Evolutionary conservation across 805 yeast genomes (phyloP).

Genomic region (Candida lessepsii): DNA sequence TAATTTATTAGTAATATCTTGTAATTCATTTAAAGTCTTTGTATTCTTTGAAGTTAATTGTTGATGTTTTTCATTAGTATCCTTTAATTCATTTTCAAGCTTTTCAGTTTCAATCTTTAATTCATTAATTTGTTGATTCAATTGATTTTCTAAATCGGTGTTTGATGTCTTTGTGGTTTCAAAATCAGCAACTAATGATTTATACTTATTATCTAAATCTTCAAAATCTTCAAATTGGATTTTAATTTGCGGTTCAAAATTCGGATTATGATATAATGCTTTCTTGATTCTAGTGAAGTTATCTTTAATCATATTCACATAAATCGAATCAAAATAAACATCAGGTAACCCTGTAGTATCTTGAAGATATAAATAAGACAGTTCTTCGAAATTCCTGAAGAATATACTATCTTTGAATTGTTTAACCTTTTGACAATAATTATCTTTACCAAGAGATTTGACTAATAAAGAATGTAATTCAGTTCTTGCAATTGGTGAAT

Average conservation of each 20-base stretch:
- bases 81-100: constrained; percentile 20
- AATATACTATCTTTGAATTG: constrained; percentile 62
- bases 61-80: constrained; percentile 21
- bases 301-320: constrained; percentile 66
- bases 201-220: constrained; percentile 39
- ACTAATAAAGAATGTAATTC: constrained; percentile 62
- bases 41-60: constrained; percentile 21
- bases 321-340: constrained; percentile 66
- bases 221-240: constrained; percentile 63
- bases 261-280: constrained; percentile 74
- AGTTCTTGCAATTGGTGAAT: constrained; percentile 61
- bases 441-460: constrained; percentile 77
- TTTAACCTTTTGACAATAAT: constrained; percentile 67
- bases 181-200: constrained; percentile 24
- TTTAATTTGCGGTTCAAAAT: constrained; percentile 63
- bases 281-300: constrained; percentile 64
- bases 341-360: constrained; percentile 88
- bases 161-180: constrained; percentile 21
- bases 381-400: constrained; percentile 57
- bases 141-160: constrained; percentile 17
- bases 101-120: constrained; percentile 14
- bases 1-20: constrained; percentile 18
- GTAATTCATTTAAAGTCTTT: constrained; percentile 14
- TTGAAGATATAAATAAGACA: constrained; percentile 48
- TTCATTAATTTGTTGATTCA: constrained; percentile 20